phyloP scores from a whole-genome alignment of 2,329 filamentous ascomycete species.

The Colletotrichum tamarilloi region DNA sequence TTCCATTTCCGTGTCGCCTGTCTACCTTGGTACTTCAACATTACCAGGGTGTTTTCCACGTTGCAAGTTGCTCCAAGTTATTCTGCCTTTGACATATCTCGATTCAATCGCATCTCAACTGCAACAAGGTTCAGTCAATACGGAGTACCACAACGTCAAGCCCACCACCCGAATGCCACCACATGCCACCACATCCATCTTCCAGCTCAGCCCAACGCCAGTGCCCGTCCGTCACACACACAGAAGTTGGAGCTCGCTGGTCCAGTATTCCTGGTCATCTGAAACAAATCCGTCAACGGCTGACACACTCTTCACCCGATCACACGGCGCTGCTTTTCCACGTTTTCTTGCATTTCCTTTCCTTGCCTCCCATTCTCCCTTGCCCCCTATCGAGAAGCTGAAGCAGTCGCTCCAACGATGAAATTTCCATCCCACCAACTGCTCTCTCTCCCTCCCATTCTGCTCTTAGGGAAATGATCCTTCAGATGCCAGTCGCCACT shows the following conservation, averaged over 20 bases:
- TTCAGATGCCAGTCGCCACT: background rate
- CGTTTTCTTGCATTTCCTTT: background rate
- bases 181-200: background rate
- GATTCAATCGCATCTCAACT: background rate
- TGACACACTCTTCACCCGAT: constrained; percentile 28
- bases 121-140: background rate
- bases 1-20: background rate
- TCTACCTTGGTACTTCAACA: background rate
- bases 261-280: constrained; percentile 32
- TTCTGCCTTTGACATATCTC: too few relatives aligned
- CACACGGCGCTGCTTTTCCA: constrained; percentile 12
- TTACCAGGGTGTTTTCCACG: too few relatives aligned
- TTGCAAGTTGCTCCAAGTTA: too few relatives aligned
- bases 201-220: background rate
- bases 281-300: constrained; percentile 33
- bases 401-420: background rate
- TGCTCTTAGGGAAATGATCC: background rate
- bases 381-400: background rate
- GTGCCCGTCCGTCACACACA: constrained; percentile 8
- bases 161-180: background rate
- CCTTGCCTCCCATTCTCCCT: background rate
- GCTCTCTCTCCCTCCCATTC: background rate
- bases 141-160: background rate
- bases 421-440: background rate
- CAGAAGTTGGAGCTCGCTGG: constrained; percentile 3